Evolutionary conservation across 164 flowering plant species (phyloP).

Genomic region (Umbilicus rupestris): DNA sequence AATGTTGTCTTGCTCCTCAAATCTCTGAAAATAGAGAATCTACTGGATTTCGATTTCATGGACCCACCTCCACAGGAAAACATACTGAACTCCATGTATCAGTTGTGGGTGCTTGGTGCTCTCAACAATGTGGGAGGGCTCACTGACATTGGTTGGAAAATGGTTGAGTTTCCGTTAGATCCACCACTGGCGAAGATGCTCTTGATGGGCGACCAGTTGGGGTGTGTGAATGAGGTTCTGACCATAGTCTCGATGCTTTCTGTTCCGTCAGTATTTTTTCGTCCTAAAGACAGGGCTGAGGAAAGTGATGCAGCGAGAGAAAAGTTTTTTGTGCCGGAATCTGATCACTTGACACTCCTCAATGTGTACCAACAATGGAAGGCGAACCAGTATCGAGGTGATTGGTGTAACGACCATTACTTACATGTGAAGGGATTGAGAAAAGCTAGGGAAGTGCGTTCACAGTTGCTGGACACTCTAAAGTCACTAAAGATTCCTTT

Average conservation of each 20-base stretch:
- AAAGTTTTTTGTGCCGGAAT: constrained; percentile 79
- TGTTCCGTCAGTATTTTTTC: constrained; percentile 86
- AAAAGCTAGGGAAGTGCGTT: constrained; percentile 89
- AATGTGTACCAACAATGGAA: constrained; percentile 90
- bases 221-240: constrained; percentile 67
- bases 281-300: constrained; percentile 82
- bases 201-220: constrained; percentile 63
- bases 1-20: constrained; percentile 82
- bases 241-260: constrained; percentile 94
- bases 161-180: constrained; percentile 92
- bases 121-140: constrained; percentile 64
- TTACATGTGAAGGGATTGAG: constrained; percentile 74
- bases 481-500: constrained; percentile 59
- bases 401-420: constrained; percentile 89
- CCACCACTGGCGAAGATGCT: constrained; percentile 97
- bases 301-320: constrained; percentile 94
- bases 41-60: constrained; percentile 93
- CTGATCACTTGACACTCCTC: constrained; percentile 82
- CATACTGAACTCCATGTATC: constrained; percentile 89
- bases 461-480: constrained; percentile 75
- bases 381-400: constrained; percentile 60
- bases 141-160: constrained; percentile 84
- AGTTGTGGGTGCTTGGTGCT: constrained; percentile 90
- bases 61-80: constrained; percentile 97
- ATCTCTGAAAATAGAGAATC: constrained; percentile 66